Conservation (phyloP, 1,139 yeast species). For the Suhomyces guaymorum region DNA sequence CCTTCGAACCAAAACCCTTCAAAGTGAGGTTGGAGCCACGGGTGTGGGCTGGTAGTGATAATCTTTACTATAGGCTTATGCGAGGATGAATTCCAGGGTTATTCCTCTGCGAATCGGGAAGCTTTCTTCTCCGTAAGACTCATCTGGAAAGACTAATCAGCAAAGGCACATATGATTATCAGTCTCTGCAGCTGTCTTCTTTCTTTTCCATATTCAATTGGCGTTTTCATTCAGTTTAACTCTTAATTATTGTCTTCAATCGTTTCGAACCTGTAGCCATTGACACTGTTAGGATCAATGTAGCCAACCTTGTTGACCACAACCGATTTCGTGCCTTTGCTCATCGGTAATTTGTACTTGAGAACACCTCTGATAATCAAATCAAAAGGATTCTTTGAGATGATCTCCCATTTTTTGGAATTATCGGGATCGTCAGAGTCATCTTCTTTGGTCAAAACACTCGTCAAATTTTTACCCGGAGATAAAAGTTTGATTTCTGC, state of each 20-base stretch:
- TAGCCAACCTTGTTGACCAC: slow-evolving; percentile 62
- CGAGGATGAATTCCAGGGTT: slow-evolving; percentile 1
- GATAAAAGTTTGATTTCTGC: slow-evolving; percentile 72
- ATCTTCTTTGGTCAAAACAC: slow-evolving; percentile 14
- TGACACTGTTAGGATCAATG: slow-evolving; percentile 50
- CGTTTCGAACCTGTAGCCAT: slow-evolving; percentile 2
- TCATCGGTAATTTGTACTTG: slow-evolving; percentile 72
- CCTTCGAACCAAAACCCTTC: slow-evolving; percentile 57
- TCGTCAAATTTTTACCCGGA: slow-evolving; percentile 71
- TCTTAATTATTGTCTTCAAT: neutral
- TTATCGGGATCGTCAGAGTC: slow-evolving; percentile 32
- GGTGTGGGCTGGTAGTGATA: slow-evolving; percentile 8
- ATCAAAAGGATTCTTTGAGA: slow-evolving; percentile 83
- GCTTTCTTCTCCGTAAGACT: neutral
- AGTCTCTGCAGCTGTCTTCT: too few species aligned
- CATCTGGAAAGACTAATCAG: too few species aligned
- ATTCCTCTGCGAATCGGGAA: slow-evolving; percentile 5
- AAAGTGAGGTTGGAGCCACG: slow-evolving; percentile 31
- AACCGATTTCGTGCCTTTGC: slow-evolving; percentile 54
- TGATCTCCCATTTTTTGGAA: slow-evolving; percentile 69
- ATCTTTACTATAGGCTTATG: slow-evolving; percentile 11
- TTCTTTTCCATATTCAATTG: too few species aligned
- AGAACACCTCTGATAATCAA: slow-evolving; percentile 80
- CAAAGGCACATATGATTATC: too few species aligned
- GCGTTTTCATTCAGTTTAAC: neutral